Evolutionary conservation across 2,329 filamentous ascomycete species (phyloP).

Genomic region (Alternaria sp.): DNA sequence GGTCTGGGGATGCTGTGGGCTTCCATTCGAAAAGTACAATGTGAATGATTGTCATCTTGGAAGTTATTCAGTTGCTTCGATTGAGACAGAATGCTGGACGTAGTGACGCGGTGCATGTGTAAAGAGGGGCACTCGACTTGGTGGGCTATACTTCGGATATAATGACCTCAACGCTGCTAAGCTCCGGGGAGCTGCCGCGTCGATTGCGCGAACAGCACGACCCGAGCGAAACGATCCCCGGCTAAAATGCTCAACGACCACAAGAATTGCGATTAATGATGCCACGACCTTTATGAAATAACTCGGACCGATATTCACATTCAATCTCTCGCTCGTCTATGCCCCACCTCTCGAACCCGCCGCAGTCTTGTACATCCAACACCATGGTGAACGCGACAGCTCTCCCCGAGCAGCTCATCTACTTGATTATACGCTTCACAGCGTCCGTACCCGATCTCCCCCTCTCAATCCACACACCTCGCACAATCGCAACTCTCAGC

Average conservation of each 20-base stretch:
- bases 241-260: slow-evolving; percentile 14
- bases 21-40: slow-evolving; percentile 75
- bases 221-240: slow-evolving; percentile 10
- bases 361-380: slow-evolving; percentile 13
- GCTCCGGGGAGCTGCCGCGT: slow-evolving; percentile 28
- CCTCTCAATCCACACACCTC: slow-evolving; percentile 75
- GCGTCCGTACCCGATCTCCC: slow-evolving; percentile 83
- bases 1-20: slow-evolving; percentile 56
- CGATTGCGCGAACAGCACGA: slow-evolving; percentile 9
- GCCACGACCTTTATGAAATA: slow-evolving; percentile 11
- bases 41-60: slow-evolving; percentile 69
- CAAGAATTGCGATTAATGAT: slow-evolving; percentile 4
- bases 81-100: background rate
- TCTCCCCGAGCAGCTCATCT: slow-evolving; percentile 60
- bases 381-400: slow-evolving; percentile 38
- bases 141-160: slow-evolving; percentile 19
- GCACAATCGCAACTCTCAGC: slow-evolving; percentile 74
- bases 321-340: slow-evolving; percentile 4
- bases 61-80: background rate
- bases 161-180: slow-evolving; percentile 34
- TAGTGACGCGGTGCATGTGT: background rate
- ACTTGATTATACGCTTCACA: slow-evolving; percentile 90
- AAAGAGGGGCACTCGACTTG: slow-evolving; percentile 4
- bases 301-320: background rate
- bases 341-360: slow-evolving; percentile 8